Percentiles rank a stretch among this genome's conserved stretches.
Conservation (phyloP, 1,284 basidiomycete genomes). For the Sphaerobolus stellatus region DNA sequence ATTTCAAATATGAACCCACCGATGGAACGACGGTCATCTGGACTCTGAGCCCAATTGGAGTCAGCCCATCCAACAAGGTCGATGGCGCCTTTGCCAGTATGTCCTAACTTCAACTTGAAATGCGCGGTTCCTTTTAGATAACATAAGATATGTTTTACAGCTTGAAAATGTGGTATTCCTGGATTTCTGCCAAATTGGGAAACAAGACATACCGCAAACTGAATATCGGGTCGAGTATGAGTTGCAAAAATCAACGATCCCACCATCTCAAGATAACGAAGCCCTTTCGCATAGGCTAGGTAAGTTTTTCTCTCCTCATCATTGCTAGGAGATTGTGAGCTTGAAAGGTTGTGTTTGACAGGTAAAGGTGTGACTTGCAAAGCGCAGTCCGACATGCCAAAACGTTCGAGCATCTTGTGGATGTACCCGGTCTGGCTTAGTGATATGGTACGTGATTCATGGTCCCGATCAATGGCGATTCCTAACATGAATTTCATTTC, state of each 20-base stretch:
- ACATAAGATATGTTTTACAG: constrained; percentile 32
- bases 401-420: constrained; percentile 32
- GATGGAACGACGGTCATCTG: constrained; percentile 30
- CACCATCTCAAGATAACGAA: constrained; percentile 30
- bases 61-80: neutral
- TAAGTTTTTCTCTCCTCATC: neutral
- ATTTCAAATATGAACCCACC: constrained; percentile 38
- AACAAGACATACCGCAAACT: constrained; percentile 31
- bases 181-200: constrained; percentile 32
- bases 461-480: constrained; percentile 23
- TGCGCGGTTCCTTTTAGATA: constrained; percentile 42
- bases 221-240: constrained; percentile 37
- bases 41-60: neutral
- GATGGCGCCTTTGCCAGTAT: neutral
- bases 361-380: constrained; percentile 32
- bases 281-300: constrained; percentile 17
- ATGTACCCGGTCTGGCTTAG: constrained; percentile 36
- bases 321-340: neutral
- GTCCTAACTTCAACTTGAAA: constrained; percentile 8
- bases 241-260: constrained; percentile 36
- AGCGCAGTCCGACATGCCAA: constrained; percentile 30
- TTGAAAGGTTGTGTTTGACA: neutral
- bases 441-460: constrained; percentile 21
- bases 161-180: constrained; percentile 30
- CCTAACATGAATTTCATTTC: constrained; percentile 19